Percentiles rank a stretch among this genome's conserved stretches.
phyloP scores from a whole-genome alignment of 768 basidiomycete species.

The Suillus ampliporus region DNA sequence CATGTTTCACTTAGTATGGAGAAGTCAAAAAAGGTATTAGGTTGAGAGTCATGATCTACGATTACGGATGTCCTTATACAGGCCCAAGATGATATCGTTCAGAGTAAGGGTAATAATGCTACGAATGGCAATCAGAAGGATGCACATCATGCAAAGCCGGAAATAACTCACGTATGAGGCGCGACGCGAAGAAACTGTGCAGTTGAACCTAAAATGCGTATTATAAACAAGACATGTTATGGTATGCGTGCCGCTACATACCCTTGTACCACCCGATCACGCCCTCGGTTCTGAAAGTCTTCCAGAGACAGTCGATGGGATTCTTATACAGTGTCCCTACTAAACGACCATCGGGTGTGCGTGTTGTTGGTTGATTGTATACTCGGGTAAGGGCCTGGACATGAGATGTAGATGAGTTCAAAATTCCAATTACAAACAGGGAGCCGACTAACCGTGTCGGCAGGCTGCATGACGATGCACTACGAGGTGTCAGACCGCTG shows the following conservation, averaged over 20 bases:
- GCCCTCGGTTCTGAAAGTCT: conserved; percentile 91
- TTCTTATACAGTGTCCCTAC: conserved; percentile 86
- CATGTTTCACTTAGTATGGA: not conserved
- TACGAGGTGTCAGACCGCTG: conserved; percentile 34
- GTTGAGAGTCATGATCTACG: not conserved
- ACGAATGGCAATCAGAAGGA: conserved; percentile 12
- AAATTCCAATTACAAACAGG: conserved; percentile 11
- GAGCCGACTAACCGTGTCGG: conserved; percentile 72
- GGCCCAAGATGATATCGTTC: conserved; percentile 76
- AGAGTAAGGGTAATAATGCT: conserved; percentile 91
- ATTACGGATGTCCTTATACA: conserved; percentile 56
- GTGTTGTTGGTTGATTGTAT: conserved; percentile 91
- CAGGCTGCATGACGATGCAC: conserved; percentile 94
- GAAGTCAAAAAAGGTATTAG: not conserved
- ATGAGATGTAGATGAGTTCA: not conserved
- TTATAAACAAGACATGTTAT: not conserved
- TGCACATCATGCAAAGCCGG: not conserved
- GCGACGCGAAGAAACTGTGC: conserved; percentile 94
- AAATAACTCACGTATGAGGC: conserved; percentile 77
- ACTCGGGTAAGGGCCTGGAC: conserved; percentile 84
- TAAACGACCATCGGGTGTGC: conserved; percentile 69
- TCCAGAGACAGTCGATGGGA: conserved; percentile 96
- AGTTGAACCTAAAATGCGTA: conserved; percentile 67
- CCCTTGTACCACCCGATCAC: conserved; percentile 97
- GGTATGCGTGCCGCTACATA: conserved; percentile 26